Conservation (phyloP, 345 rosid genomes). For the Salix dunnii region DNA sequence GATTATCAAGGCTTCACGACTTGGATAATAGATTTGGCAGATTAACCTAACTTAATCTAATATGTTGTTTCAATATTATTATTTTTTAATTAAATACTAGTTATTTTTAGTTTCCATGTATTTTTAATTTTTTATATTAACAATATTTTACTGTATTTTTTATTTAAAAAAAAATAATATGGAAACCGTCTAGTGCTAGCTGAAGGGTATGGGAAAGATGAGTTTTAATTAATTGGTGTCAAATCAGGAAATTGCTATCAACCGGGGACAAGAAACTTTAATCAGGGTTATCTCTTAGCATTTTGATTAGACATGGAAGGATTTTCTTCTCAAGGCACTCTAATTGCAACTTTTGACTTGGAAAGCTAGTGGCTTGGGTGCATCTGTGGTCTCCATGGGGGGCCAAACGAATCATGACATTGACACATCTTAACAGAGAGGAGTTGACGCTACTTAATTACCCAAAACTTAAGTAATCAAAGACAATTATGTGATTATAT, state of each 20-base stretch:
- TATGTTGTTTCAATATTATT: too few relatives aligned
- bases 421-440: neutral
- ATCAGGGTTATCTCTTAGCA: conserved; percentile 21
- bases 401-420: conserved; percentile 27
- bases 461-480: conserved; percentile 32
- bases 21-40: too few relatives aligned
- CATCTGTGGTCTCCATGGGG: conserved; percentile 21
- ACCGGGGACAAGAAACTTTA: conserved; percentile 27
- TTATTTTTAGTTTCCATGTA: too few relatives aligned
- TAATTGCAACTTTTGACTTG: conserved; percentile 50
- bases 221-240: conserved; percentile 23
- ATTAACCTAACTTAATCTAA: too few relatives aligned
- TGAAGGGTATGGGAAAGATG: neutral
- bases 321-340: conserved; percentile 36
- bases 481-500: conserved; percentile 22
- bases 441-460: conserved; percentile 11
- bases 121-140: too few relatives aligned
- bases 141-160: too few relatives aligned
- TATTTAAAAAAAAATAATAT: too few relatives aligned
- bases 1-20: too few relatives aligned
- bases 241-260: conserved; percentile 27
- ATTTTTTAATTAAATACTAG: too few relatives aligned
- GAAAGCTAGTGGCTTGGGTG: conserved; percentile 23
- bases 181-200: too few relatives aligned
- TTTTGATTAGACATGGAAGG: conserved; percentile 29